Percentiles rank a stretch among this genome's conserved stretches.
Conservation (phyloP, 2,329 filamentous ascomycete genomes). For the Aspergillus fructus region DNA sequence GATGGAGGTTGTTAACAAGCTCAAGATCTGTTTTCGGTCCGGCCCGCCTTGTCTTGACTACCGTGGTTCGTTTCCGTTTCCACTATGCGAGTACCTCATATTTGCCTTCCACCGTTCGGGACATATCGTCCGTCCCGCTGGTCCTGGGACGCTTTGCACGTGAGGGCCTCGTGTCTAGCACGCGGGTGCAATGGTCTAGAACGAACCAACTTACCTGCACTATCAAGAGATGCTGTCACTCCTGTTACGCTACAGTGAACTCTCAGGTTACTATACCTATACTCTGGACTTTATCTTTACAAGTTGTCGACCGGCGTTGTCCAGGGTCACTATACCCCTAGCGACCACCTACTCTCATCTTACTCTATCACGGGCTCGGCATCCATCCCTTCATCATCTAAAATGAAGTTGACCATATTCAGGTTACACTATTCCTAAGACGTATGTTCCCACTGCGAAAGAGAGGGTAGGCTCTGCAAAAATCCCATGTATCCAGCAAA, state of each 20-base stretch:
- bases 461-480: background rate
- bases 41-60: too few species aligned
- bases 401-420: background rate
- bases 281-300: conserved; percentile 4
- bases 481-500: background rate
- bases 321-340: background rate
- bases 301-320: background rate
- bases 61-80: too few species aligned
- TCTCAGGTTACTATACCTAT: conserved; percentile 4
- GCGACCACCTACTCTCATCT: background rate
- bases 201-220: conserved; percentile 1
- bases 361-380: background rate
- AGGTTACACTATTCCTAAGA: background rate
- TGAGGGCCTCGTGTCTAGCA: background rate
- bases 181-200: background rate
- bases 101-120: too few species aligned
- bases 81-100: too few species aligned
- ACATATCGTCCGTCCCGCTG: too few species aligned
- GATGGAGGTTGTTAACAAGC: too few species aligned
- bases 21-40: too few species aligned
- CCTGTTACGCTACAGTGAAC: conserved; percentile 1
- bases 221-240: conserved; percentile 1
- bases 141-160: background rate
- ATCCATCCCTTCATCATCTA: background rate
- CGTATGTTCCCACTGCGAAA: background rate